Evolutionary conservation across 2,329 filamentous ascomycete species (phyloP).

Genomic region (Aspergillus fijiensis): DNA sequence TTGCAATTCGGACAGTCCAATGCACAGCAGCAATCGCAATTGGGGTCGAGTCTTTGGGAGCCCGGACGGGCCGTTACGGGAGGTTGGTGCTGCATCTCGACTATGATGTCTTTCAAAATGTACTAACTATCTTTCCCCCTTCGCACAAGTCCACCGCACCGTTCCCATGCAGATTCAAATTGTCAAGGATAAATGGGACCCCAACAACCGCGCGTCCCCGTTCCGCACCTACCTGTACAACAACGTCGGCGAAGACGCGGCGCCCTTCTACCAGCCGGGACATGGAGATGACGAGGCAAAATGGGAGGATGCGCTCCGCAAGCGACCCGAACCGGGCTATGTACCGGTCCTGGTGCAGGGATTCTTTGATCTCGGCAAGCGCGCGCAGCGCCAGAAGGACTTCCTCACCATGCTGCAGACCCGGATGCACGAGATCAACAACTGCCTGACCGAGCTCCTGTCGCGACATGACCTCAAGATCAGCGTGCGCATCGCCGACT

Average conservation of each 20-base stretch:
- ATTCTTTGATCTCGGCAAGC: slow-evolving; percentile 59
- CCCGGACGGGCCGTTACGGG: slow-evolving; percentile 45
- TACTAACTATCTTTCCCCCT: slow-evolving; percentile 3
- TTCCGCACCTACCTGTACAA: slow-evolving; percentile 66
- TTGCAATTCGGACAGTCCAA: slow-evolving; percentile 45
- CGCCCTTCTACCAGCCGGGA: slow-evolving; percentile 61
- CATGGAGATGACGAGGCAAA: slow-evolving; percentile 59
- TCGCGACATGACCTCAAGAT: slow-evolving; percentile 61
- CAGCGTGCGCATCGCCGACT: slow-evolving; percentile 58
- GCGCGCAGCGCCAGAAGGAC: slow-evolving; percentile 57
- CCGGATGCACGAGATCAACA: slow-evolving; percentile 65
- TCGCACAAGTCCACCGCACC: slow-evolving; percentile 54
- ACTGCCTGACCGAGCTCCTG: slow-evolving; percentile 58
- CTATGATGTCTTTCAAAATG: slow-evolving; percentile 1
- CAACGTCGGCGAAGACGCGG: slow-evolving; percentile 57
- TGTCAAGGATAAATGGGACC: slow-evolving; percentile 63
- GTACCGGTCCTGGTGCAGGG: slow-evolving; percentile 62
- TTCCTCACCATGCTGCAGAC: slow-evolving; percentile 58
- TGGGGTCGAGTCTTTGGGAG: slow-evolving; percentile 44
- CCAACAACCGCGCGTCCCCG: slow-evolving; percentile 50
- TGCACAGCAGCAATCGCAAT: slow-evolving; percentile 27
- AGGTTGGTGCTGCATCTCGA: slow-evolving; percentile 28
- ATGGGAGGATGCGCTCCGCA: slow-evolving; percentile 64
- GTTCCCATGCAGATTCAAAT: slow-evolving; percentile 61
- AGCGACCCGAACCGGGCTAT: slow-evolving; percentile 57